Conservation (phyloP, 148 eudicot genomes). For the Chenopodium suecicum region DNA sequence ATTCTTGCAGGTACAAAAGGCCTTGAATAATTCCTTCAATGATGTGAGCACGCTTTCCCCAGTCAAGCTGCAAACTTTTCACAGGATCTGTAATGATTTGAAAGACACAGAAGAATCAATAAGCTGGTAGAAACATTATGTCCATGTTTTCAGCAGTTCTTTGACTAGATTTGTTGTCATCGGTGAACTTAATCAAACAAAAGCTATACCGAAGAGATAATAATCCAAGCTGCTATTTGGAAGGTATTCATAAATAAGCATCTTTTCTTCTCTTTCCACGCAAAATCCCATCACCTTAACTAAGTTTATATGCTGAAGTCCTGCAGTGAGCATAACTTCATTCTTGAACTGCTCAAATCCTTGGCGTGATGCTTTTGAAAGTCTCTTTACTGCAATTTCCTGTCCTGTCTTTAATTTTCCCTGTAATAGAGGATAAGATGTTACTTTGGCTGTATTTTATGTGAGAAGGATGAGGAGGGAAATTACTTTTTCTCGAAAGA, state of each 20-base stretch:
- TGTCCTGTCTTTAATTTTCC: slow-evolving; percentile 39
- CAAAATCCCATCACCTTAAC: slow-evolving; percentile 43
- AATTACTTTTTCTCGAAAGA: neutral
- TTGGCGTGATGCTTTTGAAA: slow-evolving; percentile 37
- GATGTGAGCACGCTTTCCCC: slow-evolving; percentile 40
- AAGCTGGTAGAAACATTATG: too few relatives aligned
- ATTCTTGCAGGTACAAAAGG: slow-evolving; percentile 49
- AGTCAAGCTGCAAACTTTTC: slow-evolving; percentile 28
- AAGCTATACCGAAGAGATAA: slow-evolving; percentile 37
- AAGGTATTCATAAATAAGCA: slow-evolving; percentile 45
- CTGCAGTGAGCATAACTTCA: slow-evolving; percentile 45
- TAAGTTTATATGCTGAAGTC: slow-evolving; percentile 47
- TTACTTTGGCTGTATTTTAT: neutral
- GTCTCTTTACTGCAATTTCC: slow-evolving; percentile 47
- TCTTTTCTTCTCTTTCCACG: slow-evolving; percentile 41
- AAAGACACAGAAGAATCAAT: neutral
- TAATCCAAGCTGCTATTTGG: slow-evolving; percentile 45
- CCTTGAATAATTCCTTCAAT: slow-evolving; percentile 48
- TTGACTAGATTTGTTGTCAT: neutral
- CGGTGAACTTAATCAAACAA: neutral
- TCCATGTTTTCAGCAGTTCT: neutral
- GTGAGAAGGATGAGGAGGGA: neutral
- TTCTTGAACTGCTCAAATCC: slow-evolving; percentile 43
- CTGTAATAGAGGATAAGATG: slow-evolving; percentile 19
- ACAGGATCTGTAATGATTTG: slow-evolving; percentile 28